Percentiles rank a stretch among this genome's conserved stretches.
phyloP scores from a whole-genome alignment of 1,139 yeast genomes.

The Pichia terricola region DNA sequence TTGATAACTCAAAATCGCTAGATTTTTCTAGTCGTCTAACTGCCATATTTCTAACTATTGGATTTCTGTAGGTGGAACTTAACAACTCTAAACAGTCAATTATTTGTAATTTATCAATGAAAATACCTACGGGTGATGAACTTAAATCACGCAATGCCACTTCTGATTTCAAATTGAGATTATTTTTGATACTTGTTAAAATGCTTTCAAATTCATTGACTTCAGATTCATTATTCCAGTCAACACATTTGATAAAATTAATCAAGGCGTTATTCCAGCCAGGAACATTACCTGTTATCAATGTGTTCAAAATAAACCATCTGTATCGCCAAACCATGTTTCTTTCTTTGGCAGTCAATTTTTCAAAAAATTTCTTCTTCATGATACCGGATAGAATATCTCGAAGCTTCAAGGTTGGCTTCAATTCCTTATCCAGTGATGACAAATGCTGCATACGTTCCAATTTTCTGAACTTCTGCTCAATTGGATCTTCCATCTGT shows the following conservation, averaged over 20 bases:
- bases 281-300: constrained; percentile 23
- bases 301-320: constrained; percentile 67
- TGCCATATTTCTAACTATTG: constrained; percentile 69
- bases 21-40: constrained; percentile 76
- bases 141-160: neutral
- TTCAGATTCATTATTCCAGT: constrained; percentile 82
- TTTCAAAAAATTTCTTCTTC: constrained; percentile 75
- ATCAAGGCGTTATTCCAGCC: constrained; percentile 34
- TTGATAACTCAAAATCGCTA: constrained; percentile 65
- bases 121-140: constrained; percentile 10
- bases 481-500: constrained; percentile 64
- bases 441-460: constrained; percentile 77
- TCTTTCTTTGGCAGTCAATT: constrained; percentile 73
- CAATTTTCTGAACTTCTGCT: constrained; percentile 71
- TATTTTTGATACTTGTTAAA: constrained; percentile 18
- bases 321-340: constrained; percentile 88
- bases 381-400: constrained; percentile 64
- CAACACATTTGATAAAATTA: constrained; percentile 77
- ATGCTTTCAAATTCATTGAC: constrained; percentile 62
- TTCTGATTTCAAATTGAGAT: constrained; percentile 4
- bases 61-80: constrained; percentile 56
- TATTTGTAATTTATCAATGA: constrained; percentile 40
- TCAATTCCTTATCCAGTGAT: constrained; percentile 70
- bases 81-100: constrained; percentile 88
- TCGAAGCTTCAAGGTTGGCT: constrained; percentile 79